Conservation (phyloP, 1,284 basidiomycete genomes). For the Cystobasidium sp. region DNA sequence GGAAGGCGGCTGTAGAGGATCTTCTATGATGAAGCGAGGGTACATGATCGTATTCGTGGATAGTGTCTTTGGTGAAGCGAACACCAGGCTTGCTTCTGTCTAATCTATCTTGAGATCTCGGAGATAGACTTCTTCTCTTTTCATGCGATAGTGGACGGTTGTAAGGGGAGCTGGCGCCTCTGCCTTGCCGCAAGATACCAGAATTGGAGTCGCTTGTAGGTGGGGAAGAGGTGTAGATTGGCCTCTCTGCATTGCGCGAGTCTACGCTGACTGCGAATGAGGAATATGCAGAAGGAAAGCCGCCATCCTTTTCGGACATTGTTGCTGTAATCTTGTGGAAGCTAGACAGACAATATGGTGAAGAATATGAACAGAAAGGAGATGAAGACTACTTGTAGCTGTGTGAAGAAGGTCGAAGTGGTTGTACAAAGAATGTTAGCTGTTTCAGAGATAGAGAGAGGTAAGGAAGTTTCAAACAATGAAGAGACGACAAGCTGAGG, state of each 20-base stretch:
- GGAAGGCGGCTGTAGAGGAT: conserved; percentile 38
- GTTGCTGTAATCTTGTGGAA: neutral
- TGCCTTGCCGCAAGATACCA: conserved; percentile 10
- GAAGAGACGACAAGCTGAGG: too few species aligned
- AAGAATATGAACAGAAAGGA: too few species aligned
- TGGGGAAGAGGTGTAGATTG: conserved; percentile 2
- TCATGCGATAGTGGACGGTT: neutral
- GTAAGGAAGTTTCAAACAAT: too few species aligned
- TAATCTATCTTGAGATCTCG: conserved; percentile 7
- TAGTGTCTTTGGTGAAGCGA: conserved; percentile 20
- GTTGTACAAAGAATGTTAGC: too few species aligned
- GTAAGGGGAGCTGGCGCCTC: conserved; percentile 2
- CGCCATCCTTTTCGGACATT: conserved; percentile 6
- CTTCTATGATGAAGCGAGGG: conserved; percentile 23
- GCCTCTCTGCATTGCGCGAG: conserved; percentile 18
- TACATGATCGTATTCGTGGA: neutral
- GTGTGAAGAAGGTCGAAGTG: too few species aligned
- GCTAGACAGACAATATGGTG: too few species aligned
- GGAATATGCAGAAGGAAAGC: conserved; percentile 30
- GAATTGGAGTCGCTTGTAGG: conserved; percentile 6
- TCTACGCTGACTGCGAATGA: conserved; percentile 36
- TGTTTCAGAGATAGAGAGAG: too few species aligned
- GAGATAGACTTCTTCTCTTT: conserved; percentile 29
- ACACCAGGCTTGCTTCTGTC: conserved; percentile 22
- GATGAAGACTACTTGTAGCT: too few species aligned